A percentile compares a stretch with the other conserved stretches of the same genome.
phyloP scores from a whole-genome alignment of 225 moss, liverwort and hornwort genomes.

The Pseudoscleropodium purum region DNA sequence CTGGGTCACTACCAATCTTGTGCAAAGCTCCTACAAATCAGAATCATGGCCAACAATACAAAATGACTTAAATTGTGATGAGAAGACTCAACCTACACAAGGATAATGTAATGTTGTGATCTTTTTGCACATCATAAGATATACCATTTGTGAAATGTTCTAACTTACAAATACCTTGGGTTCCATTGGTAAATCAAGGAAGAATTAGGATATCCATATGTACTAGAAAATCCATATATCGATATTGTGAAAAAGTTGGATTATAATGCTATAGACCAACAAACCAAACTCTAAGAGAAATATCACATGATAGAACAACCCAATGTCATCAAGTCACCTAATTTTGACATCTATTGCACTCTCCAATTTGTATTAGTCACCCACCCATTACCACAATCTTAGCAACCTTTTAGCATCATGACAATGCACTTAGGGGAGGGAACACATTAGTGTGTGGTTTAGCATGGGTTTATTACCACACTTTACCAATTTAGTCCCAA shows the following conservation, averaged over 20 bases:
- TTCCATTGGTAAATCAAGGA: not conserved
- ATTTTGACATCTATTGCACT: not conserved
- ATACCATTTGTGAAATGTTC: not conserved
- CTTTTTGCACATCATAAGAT: not conserved
- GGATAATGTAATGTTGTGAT: not conserved
- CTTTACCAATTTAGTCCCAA: not conserved
- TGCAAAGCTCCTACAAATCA: not conserved
- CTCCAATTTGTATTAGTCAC: not conserved
- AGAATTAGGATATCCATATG: not conserved
- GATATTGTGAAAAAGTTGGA: no score
- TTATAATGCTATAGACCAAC: not conserved
- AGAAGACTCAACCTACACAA: not conserved
- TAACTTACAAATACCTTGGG: not conserved
- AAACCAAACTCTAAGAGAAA: not conserved
- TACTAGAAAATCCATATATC: no score
- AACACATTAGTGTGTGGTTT: accelerated
- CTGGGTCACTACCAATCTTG: constrained; percentile 12
- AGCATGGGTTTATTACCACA: accelerated
- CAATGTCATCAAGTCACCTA: accelerated
- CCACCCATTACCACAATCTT: not conserved
- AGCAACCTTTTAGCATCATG: not conserved
- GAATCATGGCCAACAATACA: not conserved
- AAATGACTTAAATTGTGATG: not conserved
- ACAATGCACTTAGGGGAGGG: not conserved
- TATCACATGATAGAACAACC: not conserved